Percentiles rank a stretch among this genome's conserved stretches.
Evolutionary conservation across 352 stramenopile species (phyloP).

Genomic region (Phytopythium delawarense): DNA sequence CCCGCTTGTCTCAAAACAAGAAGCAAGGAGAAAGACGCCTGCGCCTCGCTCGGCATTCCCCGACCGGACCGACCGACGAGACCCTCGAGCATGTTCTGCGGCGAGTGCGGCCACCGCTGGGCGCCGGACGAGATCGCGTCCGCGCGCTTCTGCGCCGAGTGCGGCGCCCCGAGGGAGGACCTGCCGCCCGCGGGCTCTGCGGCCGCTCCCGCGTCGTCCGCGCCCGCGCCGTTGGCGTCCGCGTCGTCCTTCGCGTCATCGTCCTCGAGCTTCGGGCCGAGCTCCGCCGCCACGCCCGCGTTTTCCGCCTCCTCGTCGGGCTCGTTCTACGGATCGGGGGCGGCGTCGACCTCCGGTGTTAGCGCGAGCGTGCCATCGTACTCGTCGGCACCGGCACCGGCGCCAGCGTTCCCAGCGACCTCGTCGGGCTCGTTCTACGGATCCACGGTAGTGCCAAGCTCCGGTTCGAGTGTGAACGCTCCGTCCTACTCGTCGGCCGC

Average conservation of each 20-base stretch:
- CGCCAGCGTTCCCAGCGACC: constrained; percentile 2
- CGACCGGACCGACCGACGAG: background rate
- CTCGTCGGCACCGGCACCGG: constrained; percentile 3
- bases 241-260: background rate
- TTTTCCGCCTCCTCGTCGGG: constrained; percentile 3
- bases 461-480: constrained; percentile 11
- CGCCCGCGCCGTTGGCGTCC: constrained; percentile 6
- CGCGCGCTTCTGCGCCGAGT: constrained; percentile 82
- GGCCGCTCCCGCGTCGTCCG: background rate
- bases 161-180: constrained; percentile 65
- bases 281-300: background rate
- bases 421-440: constrained; percentile 13
- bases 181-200: constrained; percentile 15
- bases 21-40: constrained; percentile 1
- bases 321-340: constrained; percentile 13
- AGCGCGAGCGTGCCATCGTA: constrained; percentile 14
- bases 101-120: constrained; percentile 78
- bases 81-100: constrained; percentile 65
- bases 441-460: constrained; percentile 8
- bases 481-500: constrained; percentile 13
- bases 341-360: constrained; percentile 11
- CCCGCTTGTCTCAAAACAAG: constrained; percentile 4
- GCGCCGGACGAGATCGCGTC: constrained; percentile 74
- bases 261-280: constrained; percentile 1
- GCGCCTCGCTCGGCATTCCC: background rate